These are phyloP conservation scores for Otatea glauca DNA, from an alignment of 176 grass and related monocot genomes.

Conservation along the genomic window DNA sequence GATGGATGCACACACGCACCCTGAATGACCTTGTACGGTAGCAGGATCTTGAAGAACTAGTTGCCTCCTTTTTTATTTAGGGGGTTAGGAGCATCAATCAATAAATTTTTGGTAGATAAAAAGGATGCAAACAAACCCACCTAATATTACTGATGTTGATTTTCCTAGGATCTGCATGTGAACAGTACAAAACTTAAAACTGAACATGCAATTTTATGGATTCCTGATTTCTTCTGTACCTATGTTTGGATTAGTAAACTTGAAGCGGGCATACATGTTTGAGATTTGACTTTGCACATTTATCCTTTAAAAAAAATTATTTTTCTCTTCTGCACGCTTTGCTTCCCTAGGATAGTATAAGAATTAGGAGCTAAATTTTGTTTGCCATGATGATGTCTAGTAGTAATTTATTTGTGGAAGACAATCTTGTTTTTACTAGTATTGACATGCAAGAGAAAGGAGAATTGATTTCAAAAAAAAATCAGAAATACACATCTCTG, in stretches of 20 bases:
- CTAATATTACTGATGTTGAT: not conserved
- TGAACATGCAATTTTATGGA: not conserved
- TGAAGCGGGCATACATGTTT: slow-evolving; percentile 9
- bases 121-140: not conserved
- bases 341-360: not conserved
- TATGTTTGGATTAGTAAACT: not conserved
- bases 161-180: slow-evolving; percentile 14
- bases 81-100: not conserved
- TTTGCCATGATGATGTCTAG: not conserved
- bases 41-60: slow-evolving; percentile 1
- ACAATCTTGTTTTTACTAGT: not conserved
- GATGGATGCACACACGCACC: not conserved
- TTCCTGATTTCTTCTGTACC: not conserved
- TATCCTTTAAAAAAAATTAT: not conserved
- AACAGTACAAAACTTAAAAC: not conserved
- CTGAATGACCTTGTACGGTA: not conserved
- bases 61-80: not conserved
- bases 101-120: not conserved
- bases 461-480: not conserved
- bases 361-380: not conserved
- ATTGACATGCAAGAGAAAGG: slow-evolving; percentile 15
- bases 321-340: slow-evolving; percentile 4
- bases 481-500: not conserved
- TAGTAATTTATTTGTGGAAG: not conserved
- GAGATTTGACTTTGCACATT: not conserved